Evolutionary conservation across 352 stramenopile species (phyloP), one percentile per base, ranked within the genome.

Genomic region (Blastocystis sp.): DNA sequence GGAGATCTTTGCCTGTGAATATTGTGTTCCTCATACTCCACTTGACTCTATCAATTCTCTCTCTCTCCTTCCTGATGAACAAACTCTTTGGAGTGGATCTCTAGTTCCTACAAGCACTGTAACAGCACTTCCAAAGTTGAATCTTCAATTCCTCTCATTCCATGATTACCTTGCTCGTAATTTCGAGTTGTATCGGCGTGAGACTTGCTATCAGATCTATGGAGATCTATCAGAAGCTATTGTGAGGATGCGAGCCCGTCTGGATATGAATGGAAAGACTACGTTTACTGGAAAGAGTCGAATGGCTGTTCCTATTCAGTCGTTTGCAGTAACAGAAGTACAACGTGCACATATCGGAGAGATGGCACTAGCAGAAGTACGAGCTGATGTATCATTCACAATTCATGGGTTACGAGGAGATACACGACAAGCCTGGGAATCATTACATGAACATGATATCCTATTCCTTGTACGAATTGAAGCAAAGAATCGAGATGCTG

Each of bases 141-240:
- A 93, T 74, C 88, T 97, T 27, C 93, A 97, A 88, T 98, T 96
- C 88, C 89, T 98, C 21, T 97, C 95, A 19, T 89, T 97, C 52
- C 83, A 91, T 11, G 96, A 98, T 88, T 97, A 97, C 89, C 88
- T 98, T 7, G 88, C 95, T 42, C 92, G 96, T 24, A 95, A 93
- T 85, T 97, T 95, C 89, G 91, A 94, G 74, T 89, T 98, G 35
- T 93, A 93, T 74, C 92, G 92, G 7, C 83, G 97, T 0, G 94
- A 97, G 89, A 93, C 91, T 46, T 92, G 93, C 0, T 93, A 95
- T 67, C 92, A 93, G 63, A 92, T 96, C 19, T 91, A 94, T 37
- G 67, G 46, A 0, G 93, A 96, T 77, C 89, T 98, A 12, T 93
- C 97, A 54, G 87, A 93, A 67, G 91, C 93, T 4, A 91, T 98